phyloP scores from a whole-genome alignment of 768 basidiomycete genomes.

The Kondoa malvinella region DNA sequence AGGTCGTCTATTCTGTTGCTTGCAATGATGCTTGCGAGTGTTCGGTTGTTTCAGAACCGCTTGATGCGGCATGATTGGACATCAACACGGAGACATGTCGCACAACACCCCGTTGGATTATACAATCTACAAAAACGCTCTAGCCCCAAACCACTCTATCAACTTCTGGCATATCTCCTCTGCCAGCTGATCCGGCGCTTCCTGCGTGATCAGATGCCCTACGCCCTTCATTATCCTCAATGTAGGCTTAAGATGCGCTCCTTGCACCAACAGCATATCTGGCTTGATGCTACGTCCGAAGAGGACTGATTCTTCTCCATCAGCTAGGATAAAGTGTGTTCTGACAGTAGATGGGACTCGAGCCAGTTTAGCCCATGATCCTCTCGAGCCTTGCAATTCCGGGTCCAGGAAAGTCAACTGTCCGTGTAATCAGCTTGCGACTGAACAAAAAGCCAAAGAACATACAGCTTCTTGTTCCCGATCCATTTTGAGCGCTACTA shows the following conservation, averaged over 20 bases:
- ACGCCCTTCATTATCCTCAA: constrained; percentile 14
- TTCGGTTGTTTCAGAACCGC: too few species aligned
- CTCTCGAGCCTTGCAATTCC: constrained; percentile 14
- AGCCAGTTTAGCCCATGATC: constrained; percentile 19
- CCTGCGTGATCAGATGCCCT: constrained; percentile 26
- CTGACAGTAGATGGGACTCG: constrained; percentile 18
- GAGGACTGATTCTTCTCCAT: constrained; percentile 19
- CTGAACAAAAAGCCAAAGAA: not conserved
- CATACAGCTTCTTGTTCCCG: constrained; percentile 23
- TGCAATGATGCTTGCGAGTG: too few species aligned
- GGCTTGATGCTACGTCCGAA: constrained; percentile 6
- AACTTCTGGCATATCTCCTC: constrained; percentile 7
- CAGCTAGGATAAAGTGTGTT: constrained; percentile 23
- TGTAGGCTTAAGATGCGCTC: constrained; percentile 8
- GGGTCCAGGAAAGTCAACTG: constrained; percentile 25
- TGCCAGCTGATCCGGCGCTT: constrained; percentile 22
- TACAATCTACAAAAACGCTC: not conserved
- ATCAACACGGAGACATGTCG: too few species aligned
- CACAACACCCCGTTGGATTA: too few species aligned
- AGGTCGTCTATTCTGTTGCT: too few species aligned
- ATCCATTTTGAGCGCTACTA: constrained; percentile 21
- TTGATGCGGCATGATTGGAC: too few species aligned
- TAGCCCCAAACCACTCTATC: not conserved
- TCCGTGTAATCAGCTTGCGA: not conserved
- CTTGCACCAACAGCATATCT: not conserved